A percentile compares a stretch with the other conserved stretches of the same genome.
Evolutionary conservation across 1,139 yeast species (phyloP).

Genomic region (Scheffersomyces segobiensis): DNA sequence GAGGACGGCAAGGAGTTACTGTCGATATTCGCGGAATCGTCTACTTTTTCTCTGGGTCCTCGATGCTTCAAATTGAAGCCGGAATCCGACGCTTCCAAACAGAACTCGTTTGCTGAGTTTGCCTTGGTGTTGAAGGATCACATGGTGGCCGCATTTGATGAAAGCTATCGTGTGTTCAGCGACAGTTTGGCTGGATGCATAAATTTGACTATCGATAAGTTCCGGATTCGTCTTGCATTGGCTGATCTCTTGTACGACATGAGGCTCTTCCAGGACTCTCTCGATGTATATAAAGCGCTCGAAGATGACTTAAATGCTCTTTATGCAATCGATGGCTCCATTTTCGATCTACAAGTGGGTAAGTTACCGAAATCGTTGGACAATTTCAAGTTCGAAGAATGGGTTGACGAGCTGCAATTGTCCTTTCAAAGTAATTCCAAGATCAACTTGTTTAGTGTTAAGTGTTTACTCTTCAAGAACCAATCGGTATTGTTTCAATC

Average conservation of each 20-base stretch:
- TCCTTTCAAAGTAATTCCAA: constrained; percentile 11
- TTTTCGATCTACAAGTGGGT: not conserved
- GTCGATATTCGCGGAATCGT: constrained; percentile 9
- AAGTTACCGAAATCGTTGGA: constrained; percentile 6
- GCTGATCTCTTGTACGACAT: constrained; percentile 45
- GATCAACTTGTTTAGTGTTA: constrained; percentile 26
- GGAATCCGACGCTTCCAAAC: constrained; percentile 34
- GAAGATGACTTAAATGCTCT: constrained; percentile 21
- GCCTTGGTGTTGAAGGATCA: constrained; percentile 50
- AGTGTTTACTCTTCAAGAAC: constrained; percentile 28
- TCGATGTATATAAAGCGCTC: constrained; percentile 46
- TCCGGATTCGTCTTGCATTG: constrained; percentile 20
- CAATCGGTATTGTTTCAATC: constrained; percentile 28
- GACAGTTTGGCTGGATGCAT: constrained; percentile 33
- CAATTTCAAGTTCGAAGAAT: constrained; percentile 18
- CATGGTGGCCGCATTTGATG: constrained; percentile 57
- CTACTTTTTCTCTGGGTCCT: constrained; percentile 12
- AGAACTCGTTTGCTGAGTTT: constrained; percentile 53
- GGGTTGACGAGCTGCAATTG: constrained; percentile 13
- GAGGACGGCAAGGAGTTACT: constrained; percentile 39
- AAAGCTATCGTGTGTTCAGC: constrained; percentile 42
- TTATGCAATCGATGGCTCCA: constrained; percentile 14
- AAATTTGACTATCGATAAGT: constrained; percentile 16
- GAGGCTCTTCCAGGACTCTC: constrained; percentile 58
- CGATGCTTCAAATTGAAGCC: constrained; percentile 45